Evolutionary conservation across 2,329 filamentous ascomycete species (phyloP), one percentile per base, ranked within the genome.

Genomic region (Claviceps digitariae): DNA sequence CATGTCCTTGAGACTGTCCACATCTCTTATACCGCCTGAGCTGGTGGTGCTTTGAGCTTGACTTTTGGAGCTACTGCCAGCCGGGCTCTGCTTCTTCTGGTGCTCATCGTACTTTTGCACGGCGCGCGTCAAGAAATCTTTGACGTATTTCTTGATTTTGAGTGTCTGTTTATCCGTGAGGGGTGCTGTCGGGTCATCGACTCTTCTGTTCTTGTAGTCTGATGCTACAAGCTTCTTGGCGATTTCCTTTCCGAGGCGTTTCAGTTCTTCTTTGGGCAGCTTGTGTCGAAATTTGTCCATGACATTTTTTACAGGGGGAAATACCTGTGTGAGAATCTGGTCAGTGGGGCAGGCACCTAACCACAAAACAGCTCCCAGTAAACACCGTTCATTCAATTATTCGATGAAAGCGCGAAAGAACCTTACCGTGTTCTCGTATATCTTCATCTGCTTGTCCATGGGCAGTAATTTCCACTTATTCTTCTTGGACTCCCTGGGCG

Each of bases 381-480:
- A n/a, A n/a, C n/a, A n/a, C n/a, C n/a, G n/a, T n/a, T n/a, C n/a
- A n/a, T n/a, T n/a, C n/a, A n/a, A n/a, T n/a, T n/a, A n/a, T n/a
- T n/a, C n/a, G n/a, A n/a, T n/a, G n/a, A n/a, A n/a, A n/a, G n/a
- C n/a, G n/a, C n/a, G n/a, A n/a, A n/a, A n/a, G n/a, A n/a, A n/a
- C n/a, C 87, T 67, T 76, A 94, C 89, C 51, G 90, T 95, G 64
- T 90, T 90, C 67, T 96, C 90, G 62, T 96, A 97, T 2, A 95
- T 76, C 72, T 89, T 95, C 79, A 90, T 94, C 69, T 93, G 88
- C 70, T 96, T 96, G 59, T 96, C 90, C 59, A 82, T 66, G 1
- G 84, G 74, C 34, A 84, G 66, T 55, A 76, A 77, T 53, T 81
- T 77, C 86, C 86, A 90, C 64, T 84, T 87, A 48, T 88, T 84